Evolutionary conservation across 2,329 filamentous ascomycete species (phyloP).

Genomic region (Ceratocystis cubensis): DNA sequence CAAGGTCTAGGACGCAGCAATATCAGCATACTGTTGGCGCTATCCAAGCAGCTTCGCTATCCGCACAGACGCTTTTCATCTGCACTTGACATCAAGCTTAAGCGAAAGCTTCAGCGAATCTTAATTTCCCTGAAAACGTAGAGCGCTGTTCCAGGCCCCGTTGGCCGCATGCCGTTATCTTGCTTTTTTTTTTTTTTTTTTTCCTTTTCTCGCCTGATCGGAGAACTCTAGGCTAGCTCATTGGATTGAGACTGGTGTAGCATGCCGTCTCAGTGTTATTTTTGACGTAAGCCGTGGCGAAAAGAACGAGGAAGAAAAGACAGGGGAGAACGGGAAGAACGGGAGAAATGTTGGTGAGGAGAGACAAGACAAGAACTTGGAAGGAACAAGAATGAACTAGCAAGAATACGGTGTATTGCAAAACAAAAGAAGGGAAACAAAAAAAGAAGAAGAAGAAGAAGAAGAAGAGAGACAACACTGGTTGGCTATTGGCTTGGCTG

Average conservation of each 20-base stretch:
- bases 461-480: neutral
- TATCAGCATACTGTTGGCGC: neutral
- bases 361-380: neutral
- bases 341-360: neutral
- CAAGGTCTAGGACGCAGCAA: neutral
- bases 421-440: no score
- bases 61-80: slow-evolving; percentile 14
- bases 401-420: neutral
- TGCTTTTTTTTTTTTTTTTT: neutral
- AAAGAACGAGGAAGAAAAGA: neutral
- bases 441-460: no score
- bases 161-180: neutral
- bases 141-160: neutral
- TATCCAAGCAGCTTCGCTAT: neutral
- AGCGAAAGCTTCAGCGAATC: slow-evolving; percentile 7
- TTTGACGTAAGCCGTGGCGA: neutral
- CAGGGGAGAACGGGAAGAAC: neutral
- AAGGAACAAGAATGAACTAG: neutral
- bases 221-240: neutral
- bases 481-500: neutral
- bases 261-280: neutral
- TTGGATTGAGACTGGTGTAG: neutral
- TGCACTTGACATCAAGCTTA: slow-evolving; percentile 12
- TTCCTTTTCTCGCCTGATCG: neutral
- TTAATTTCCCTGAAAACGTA: neutral